Conservation (phyloP, 192 early-diverging fungal genomes). For the Kickxella alabastrina region DNA sequence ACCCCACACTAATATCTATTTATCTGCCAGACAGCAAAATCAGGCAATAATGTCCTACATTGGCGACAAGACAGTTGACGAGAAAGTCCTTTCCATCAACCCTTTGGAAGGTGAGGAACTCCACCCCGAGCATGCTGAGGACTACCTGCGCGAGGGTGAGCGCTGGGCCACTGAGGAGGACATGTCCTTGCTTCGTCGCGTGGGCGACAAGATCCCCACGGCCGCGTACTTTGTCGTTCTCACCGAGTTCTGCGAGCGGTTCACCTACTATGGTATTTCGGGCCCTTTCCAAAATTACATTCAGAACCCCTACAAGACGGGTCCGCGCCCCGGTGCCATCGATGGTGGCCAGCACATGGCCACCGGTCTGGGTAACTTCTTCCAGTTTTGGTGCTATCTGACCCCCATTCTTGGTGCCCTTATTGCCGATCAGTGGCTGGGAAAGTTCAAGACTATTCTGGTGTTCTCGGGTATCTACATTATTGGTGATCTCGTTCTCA, state of each 20-base stretch:
- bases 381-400: constrained; percentile 64
- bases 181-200: constrained; percentile 51
- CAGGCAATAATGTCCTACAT: constrained; percentile 16
- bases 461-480: constrained; percentile 65
- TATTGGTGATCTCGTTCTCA: constrained; percentile 60
- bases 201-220: constrained; percentile 57
- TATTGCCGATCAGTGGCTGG: constrained; percentile 67
- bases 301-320: constrained; percentile 49
- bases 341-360: constrained; percentile 55
- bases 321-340: constrained; percentile 51
- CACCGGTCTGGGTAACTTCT: constrained; percentile 58
- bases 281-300: constrained; percentile 63
- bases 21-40: neutral
- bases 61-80: constrained; percentile 10
- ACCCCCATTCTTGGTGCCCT: constrained; percentile 62
- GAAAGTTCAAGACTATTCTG: constrained; percentile 72
- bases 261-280: constrained; percentile 61
- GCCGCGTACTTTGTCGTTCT: constrained; percentile 58
- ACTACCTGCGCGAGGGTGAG: constrained; percentile 37
- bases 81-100: neutral
- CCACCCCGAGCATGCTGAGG: constrained; percentile 34
- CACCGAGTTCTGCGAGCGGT: constrained; percentile 61
- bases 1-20: no score
- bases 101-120: no score
- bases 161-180: constrained; percentile 61